Conservation (phyloP, 2,329 filamentous ascomycete genomes). For the Akanthomyces lecanii region DNA sequence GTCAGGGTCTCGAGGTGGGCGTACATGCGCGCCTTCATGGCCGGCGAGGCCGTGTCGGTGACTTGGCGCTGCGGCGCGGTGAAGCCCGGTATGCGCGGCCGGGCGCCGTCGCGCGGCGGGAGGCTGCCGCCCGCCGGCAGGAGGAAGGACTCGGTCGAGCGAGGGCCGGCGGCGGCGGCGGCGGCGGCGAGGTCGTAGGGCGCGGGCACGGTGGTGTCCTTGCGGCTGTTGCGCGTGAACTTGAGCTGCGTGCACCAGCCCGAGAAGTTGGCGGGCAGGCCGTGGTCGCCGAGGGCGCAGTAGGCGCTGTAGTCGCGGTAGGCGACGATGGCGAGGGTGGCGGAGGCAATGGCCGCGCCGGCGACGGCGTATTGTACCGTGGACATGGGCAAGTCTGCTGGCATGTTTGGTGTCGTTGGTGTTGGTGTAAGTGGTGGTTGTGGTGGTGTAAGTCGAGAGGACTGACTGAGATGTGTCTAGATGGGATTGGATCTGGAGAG, state of each 20-base stretch:
- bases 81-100: slow-evolving; percentile 18
- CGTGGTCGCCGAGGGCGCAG: slow-evolving; percentile 40
- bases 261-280: slow-evolving; percentile 36
- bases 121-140: background rate
- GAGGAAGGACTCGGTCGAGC: slow-evolving; percentile 19
- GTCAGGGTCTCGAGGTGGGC: slow-evolving; percentile 16
- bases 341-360: background rate
- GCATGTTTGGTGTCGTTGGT: background rate
- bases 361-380: background rate
- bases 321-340: slow-evolving; percentile 9
- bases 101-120: slow-evolving; percentile 15
- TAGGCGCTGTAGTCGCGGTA: slow-evolving; percentile 33
- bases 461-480: background rate
- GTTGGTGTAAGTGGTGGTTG: background rate
- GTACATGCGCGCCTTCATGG: slow-evolving; percentile 20
- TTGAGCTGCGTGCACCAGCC: slow-evolving; percentile 33
- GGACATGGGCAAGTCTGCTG: background rate
- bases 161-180: slow-evolving; percentile 17
- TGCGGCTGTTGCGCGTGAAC: slow-evolving; percentile 20
- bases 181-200: slow-evolving; percentile 25
- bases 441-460: background rate
- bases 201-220: slow-evolving; percentile 23
- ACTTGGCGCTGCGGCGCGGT: slow-evolving; percentile 22
- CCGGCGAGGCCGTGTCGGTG: slow-evolving; percentile 12
- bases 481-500: background rate